Evolutionary conservation across 257 asterid species (phyloP), one percentile per base, ranked within the genome.

Genomic region (Henckelia pumila): DNA sequence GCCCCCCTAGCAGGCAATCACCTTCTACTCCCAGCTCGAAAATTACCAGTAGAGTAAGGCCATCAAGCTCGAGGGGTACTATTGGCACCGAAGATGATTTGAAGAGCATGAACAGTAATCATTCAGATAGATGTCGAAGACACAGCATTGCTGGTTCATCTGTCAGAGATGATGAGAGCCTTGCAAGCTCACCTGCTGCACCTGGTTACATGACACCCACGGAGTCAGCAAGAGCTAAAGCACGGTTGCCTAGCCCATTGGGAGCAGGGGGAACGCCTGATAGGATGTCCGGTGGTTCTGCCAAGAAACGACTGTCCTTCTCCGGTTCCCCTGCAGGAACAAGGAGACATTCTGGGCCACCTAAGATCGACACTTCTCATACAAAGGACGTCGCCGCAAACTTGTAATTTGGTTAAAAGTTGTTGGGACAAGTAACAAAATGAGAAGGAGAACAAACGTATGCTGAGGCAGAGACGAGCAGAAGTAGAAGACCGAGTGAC

Each of bases 101-200:
- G 5, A 87, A 75, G 81, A 91, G 98, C 84, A 24, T 78, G 78
- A 35, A 53, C 53, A 91, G 96, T 53, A 72, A 67, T 1, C 85
- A 73, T 25, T 85, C 97, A 4, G 93, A 93, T 6, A 67, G 82
- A 17, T 83, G 78, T 37, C 70, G 86, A 73, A 85, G 91, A 82
- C 86, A 77, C 49, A 91, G 95, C 78, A 49, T 75, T 33, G 86
- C 86, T 0, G 83, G 94, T 23, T 86, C 96, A 20, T 88, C 89
- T 0, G 80, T 80, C 65, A 80, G 93, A 77, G 97, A 93, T 24
- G 96, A 90, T 33, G 97, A 88, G 71, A 93, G 96, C 76, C 79
- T 85, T 1, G 79, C 79, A 10, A 85, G 95, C 79, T 85, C 91
- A 1, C 77, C 87, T 28, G 67, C 85, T 3, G 68, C 81, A 47